A percentile compares a stretch with the other conserved stretches of the same genome.
phyloP scores from a whole-genome alignment of 2,329 filamentous ascomycete genomes.

The Daldinia sp. region DNA sequence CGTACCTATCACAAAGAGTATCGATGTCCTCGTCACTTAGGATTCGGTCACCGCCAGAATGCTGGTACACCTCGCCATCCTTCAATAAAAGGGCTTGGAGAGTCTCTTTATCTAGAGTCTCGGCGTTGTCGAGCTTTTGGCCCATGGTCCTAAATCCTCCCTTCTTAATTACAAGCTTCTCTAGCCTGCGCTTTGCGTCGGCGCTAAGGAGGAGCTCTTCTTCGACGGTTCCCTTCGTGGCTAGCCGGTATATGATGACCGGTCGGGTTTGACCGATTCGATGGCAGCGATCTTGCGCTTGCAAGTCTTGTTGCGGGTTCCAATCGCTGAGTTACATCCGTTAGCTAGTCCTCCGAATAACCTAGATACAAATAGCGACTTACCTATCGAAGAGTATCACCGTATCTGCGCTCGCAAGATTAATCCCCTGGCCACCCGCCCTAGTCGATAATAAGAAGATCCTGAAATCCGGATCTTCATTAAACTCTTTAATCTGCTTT shows the following conservation, averaged over 20 bases:
- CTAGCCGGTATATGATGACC: constrained; percentile 91
- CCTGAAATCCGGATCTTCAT: constrained; percentile 68
- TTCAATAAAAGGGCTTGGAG: constrained; percentile 70
- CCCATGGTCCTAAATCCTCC: constrained; percentile 79
- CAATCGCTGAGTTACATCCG: constrained; percentile 65
- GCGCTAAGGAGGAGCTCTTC: constrained; percentile 86
- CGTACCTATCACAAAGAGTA: constrained; percentile 76
- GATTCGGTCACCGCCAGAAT: constrained; percentile 68
- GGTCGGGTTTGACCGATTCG: constrained; percentile 92
- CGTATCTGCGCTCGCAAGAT: constrained; percentile 88
- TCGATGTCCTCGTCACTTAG: constrained; percentile 79
- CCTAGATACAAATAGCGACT: not conserved
- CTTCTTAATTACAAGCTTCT: constrained; percentile 96
- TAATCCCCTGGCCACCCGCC: constrained; percentile 94
- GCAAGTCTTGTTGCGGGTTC: constrained; percentile 96
- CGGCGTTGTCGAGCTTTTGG: constrained; percentile 64
- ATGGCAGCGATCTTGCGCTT: constrained; percentile 94
- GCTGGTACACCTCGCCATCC: constrained; percentile 73
- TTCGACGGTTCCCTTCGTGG: constrained; percentile 92
- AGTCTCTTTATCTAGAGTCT: constrained; percentile 66
- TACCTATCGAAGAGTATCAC: constrained; percentile 86
- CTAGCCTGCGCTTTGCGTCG: constrained; percentile 88
- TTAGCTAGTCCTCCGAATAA: constrained; percentile 15
- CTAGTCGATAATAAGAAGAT: constrained; percentile 90
- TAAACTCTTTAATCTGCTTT: constrained; percentile 77